These are phyloP conservation scores for Xylariales sp. DNA, from an alignment of 2,329 filamentous ascomycete genomes.

Conservation along the genomic window DNA sequence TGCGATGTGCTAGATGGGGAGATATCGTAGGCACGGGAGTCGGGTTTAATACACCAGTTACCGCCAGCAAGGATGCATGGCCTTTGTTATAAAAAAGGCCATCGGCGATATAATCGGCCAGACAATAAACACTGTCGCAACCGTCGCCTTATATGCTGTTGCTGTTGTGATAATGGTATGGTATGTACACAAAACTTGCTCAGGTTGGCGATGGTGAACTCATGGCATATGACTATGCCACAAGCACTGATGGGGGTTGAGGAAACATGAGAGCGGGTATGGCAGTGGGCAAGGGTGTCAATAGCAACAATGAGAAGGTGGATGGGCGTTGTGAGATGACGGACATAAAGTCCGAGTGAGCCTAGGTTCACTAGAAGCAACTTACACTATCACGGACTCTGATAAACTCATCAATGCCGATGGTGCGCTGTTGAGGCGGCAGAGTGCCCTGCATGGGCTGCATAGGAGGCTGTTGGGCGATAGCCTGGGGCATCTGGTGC, in stretches of 20 bases:
- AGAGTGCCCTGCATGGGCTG: constrained; percentile 34
- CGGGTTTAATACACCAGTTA: background rate
- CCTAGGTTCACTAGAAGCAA: constrained; percentile 30
- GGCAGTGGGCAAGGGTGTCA: too few relatives aligned
- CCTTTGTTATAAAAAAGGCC: background rate
- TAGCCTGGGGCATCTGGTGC: constrained; percentile 41
- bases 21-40: background rate
- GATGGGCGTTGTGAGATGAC: too few relatives aligned
- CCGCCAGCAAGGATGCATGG: background rate
- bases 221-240: constrained; percentile 10
- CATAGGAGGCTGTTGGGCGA: constrained; percentile 40
- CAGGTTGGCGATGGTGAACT: background rate
- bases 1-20: background rate
- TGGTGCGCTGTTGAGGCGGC: constrained; percentile 49
- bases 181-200: background rate
- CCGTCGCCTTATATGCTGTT: background rate
- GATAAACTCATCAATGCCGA: constrained; percentile 81
- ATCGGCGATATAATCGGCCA: background rate
- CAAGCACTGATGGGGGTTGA: constrained; percentile 13
- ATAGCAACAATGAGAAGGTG: too few relatives aligned
- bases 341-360: too few relatives aligned
- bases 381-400: constrained; percentile 86
- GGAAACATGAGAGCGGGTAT: too few relatives aligned
- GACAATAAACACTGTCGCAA: background rate
- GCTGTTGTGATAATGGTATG: background rate